Base-by-base conservation (phyloP, 176 grass and related monocot genomes). In the Elaeis guineensis region DNA sequence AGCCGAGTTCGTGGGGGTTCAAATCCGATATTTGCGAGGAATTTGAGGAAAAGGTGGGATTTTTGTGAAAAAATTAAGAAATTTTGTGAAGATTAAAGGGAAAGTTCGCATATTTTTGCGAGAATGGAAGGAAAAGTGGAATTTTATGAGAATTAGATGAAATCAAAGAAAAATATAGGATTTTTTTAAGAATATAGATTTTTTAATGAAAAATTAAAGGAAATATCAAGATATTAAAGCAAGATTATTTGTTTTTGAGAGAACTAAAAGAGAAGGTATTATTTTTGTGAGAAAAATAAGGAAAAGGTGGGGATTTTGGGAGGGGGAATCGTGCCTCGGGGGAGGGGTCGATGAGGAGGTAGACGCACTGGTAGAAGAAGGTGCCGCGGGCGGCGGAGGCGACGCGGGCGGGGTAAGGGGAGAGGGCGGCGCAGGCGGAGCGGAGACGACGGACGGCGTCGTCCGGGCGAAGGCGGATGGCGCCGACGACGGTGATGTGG, bases 291-390 rank as follows among this genome's bases (percentile, higher is more conserved):
- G 4, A 32, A 8, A 32, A 16, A 2, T 0, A 24, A 4, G 24
- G 12, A 63, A 59, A 65, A 49, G 56, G 17, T 54, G 14, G 16
- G 22, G 17, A 5, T 19, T 55, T 20, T 39, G 39, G 0, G 50
- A 5, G 7, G 54, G 15, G 51, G 20, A 32, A 52, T 16, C 54
- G 54, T 52, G 85, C 93, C 87, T 98, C 84, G 6, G 83, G 55
- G 23, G 73, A 73, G 29, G 93, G 79, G 19, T 98, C 84, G 35
- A 98, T 80, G 8, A 92, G 72, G 76, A 98, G 76, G 77, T 82
- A 97, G 61, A 97, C 73, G 69, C 92, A 97, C 78, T 97, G 84
- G 72, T 91, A 97, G 76, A 89, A 98, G 67, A 92, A 89, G 50
- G 11, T 60, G 24, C 87, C 87, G 12, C 78, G 57, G 30, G 84